Evolutionary conservation across 768 basidiomycete genomes (phyloP).

Genomic region (Boletus bicolor): DNA sequence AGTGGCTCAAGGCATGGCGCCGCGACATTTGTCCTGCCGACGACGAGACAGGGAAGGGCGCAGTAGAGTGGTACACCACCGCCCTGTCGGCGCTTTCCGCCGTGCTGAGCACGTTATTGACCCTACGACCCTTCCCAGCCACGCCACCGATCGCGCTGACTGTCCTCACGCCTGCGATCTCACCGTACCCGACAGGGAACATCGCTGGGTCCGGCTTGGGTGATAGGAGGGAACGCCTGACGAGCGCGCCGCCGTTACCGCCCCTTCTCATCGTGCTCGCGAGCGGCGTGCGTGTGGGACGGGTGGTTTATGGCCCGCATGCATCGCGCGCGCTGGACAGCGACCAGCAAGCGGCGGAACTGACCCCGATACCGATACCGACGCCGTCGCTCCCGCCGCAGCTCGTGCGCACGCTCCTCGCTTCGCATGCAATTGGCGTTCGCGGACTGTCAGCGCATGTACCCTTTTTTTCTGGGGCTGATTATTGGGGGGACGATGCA

Average conservation of each 20-base stretch:
- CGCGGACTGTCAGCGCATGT: constrained; percentile 12
- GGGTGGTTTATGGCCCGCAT: constrained; percentile 22
- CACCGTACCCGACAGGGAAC: constrained; percentile 10
- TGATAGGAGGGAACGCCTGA: constrained; percentile 21
- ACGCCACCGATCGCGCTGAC: constrained; percentile 22
- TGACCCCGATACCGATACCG: not conserved
- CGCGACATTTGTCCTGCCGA: constrained; percentile 7
- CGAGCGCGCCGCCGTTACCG: constrained; percentile 33
- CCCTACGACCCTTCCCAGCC: constrained; percentile 30
- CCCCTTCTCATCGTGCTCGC: constrained; percentile 27
- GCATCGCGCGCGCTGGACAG: not conserved
- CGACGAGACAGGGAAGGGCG: not conserved
- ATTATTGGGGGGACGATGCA: constrained; percentile 27
- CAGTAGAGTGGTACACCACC: not conserved
- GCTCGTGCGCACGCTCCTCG: constrained; percentile 27
- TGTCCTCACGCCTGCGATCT: constrained; percentile 12
- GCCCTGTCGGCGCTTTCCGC: constrained; percentile 25
- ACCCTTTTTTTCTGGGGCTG: constrained; percentile 16
- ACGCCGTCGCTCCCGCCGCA: constrained; percentile 35
- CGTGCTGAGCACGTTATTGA: constrained; percentile 34
- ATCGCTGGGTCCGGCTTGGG: not conserved
- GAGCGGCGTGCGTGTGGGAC: constrained; percentile 17
- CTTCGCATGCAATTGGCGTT: constrained; percentile 20
- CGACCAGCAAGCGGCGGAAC: not conserved
- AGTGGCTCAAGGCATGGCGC: constrained; percentile 25